Base-by-base conservation (phyloP, 768 basidiomycete species). In the Naganishia antarctica region DNA sequence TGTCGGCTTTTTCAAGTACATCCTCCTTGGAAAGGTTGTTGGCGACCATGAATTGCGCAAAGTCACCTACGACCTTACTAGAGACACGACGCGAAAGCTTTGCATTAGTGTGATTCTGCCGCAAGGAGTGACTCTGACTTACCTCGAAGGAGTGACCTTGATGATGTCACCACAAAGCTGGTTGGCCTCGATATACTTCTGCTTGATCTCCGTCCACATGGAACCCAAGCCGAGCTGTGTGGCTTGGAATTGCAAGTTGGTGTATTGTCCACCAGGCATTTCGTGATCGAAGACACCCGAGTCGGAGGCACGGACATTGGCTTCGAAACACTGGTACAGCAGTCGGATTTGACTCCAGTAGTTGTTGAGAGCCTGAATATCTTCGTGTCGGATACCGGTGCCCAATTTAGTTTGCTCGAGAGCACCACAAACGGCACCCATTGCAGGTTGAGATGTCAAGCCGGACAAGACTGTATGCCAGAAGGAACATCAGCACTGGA, bases 1-100 rank as follows among this genome's bases (percentile, higher is more conserved):
- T 84, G 45, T 89, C 88, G 45, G 94, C 96, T 57, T 87, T 85
- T 9, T 85, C 83, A 63, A 93, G 75, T 31, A 99, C 92, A 64
- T 97, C 87, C 70, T 87, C 80, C 79, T 91, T 91, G 60, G 86
- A 83, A 65, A 98, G 81, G 67, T 86, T 85, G 82, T 98, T 98
- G 69, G 90, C 89, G 37, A 91, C 93, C 91, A 97, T 93, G 88
- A 89, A 96, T 79, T 99, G 96, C 18, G 96, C 96, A 79, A 99
- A 96, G 81, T 99, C 96, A 26, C 96, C 96, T 51, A 97, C 93
- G 50, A 94, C 91, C 81, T 98, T 59, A 65, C 58, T 65, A 47
- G 23, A 23, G 23, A 40, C 1, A 21, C 23, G 37, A 12, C 1
- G 45, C 3, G 45, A 41, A 31, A 9, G 7, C 9, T 28, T 41